Percentiles rank a stretch among this genome's conserved stretches.
These are phyloP conservation scores for Diphasiastrum complanatum DNA, from an alignment of 83 land plant genomes.

Conservation along the genomic window DNA sequence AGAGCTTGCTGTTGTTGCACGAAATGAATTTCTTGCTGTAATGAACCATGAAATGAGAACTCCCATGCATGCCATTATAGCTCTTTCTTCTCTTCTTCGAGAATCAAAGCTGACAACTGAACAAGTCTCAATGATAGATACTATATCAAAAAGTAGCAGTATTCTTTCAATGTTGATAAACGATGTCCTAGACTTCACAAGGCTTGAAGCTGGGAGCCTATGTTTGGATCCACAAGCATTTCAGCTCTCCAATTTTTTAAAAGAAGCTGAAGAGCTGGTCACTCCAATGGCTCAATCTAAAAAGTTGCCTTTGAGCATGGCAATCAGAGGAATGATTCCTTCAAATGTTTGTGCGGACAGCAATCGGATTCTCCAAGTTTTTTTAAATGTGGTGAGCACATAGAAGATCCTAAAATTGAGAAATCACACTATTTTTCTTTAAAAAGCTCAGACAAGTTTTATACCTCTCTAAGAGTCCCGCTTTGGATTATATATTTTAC, in stretches of 20 bases:
- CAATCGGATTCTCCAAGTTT: not conserved
- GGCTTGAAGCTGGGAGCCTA: constrained; percentile 48
- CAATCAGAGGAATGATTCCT: not conserved
- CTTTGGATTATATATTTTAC: too few species aligned
- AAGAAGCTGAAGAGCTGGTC: not conserved
- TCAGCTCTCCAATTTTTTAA: constrained; percentile 45
- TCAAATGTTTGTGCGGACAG: not conserved
- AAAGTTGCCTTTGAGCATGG: not conserved
- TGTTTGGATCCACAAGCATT: constrained; percentile 49
- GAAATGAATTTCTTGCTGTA: constrained; percentile 68
- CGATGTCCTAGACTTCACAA: constrained; percentile 65
- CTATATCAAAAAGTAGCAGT: constrained; percentile 56
- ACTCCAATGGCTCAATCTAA: not conserved
- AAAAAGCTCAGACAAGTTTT: not conserved
- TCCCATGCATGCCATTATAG: constrained; percentile 76
- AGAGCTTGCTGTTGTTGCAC: constrained; percentile 73
- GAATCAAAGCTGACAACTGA: constrained; percentile 44
- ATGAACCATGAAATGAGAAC: constrained; percentile 86
- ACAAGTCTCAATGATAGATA: constrained; percentile 51
- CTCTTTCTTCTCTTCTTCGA: constrained; percentile 64
- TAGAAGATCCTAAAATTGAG: not conserved
- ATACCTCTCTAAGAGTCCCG: too few species aligned
- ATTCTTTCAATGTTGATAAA: constrained; percentile 59
- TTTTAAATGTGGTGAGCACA: not conserved
- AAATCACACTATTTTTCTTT: not conserved